These are phyloP conservation scores for Thelonectria discophora DNA, from an alignment of 2,329 filamentous ascomycete species.

Conservation along the genomic window DNA sequence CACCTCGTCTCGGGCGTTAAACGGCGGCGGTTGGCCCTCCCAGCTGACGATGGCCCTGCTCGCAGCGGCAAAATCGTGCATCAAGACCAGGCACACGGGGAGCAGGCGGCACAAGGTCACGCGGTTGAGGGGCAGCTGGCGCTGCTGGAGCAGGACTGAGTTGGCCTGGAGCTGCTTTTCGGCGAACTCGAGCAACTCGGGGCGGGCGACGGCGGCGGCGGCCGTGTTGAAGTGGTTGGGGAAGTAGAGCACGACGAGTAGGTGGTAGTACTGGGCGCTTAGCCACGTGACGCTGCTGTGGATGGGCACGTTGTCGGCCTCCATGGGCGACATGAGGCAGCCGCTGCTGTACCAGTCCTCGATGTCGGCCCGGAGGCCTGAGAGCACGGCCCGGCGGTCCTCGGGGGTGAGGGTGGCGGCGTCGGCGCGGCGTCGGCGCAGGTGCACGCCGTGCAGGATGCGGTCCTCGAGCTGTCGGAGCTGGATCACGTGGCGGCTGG, in stretches of 20 bases:
- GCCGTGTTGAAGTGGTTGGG: constrained; percentile 52
- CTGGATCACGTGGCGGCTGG: constrained; percentile 55
- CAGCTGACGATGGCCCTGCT: constrained; percentile 25
- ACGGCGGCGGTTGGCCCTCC: constrained; percentile 33
- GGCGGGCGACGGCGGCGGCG: constrained; percentile 41
- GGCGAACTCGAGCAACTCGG: constrained; percentile 50
- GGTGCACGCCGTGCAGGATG: constrained; percentile 50
- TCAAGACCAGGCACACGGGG: constrained; percentile 49
- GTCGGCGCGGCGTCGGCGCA: constrained; percentile 41
- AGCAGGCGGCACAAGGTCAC: constrained; percentile 53
- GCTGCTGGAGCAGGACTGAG: constrained; percentile 52
- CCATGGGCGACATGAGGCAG: constrained; percentile 53
- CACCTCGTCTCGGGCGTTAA: constrained; percentile 48
- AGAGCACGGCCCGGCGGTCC: constrained; percentile 46
- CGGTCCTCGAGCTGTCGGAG: constrained; percentile 54
- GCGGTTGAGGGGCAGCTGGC: constrained; percentile 54
- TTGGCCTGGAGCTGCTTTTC: constrained; percentile 55
- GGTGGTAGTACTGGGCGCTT: constrained; percentile 54
- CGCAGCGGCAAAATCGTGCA: constrained; percentile 43
- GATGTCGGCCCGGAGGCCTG: constrained; percentile 52
- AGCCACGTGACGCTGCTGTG: constrained; percentile 57
- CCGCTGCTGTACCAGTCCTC: constrained; percentile 59
- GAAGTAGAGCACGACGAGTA: constrained; percentile 55
- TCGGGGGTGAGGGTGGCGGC: constrained; percentile 43
- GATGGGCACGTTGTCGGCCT: constrained; percentile 55